A percentile compares a stretch with the other conserved stretches of the same genome.
These are phyloP conservation scores for Kwoniella mangroviensis DNA, from an alignment of 768 basidiomycete species.

Conservation along the genomic window DNA sequence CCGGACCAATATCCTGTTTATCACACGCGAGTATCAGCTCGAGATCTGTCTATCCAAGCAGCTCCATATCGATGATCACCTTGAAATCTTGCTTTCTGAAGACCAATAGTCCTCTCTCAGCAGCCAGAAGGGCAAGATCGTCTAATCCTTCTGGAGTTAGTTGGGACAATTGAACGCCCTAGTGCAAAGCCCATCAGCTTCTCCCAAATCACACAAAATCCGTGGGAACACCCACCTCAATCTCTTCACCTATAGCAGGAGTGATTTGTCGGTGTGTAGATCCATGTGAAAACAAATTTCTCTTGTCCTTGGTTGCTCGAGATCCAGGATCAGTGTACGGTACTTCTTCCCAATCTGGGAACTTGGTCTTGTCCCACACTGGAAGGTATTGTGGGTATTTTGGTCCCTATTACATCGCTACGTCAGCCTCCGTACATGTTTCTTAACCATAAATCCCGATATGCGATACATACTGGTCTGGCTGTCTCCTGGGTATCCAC, in stretches of 20 bases:
- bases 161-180: constrained; percentile 20
- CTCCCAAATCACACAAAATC: too few species aligned
- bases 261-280: constrained; percentile 11
- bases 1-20: constrained; percentile 8
- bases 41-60: too few species aligned
- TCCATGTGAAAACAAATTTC: neutral
- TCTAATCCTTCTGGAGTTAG: constrained; percentile 23
- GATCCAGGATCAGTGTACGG: constrained; percentile 5
- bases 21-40: neutral
- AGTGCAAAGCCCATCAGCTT: neutral
- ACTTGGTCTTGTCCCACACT: constrained; percentile 21
- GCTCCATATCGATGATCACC: constrained; percentile 6
- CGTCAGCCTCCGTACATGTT: neutral
- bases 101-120: constrained; percentile 24
- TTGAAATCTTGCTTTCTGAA: constrained; percentile 24
- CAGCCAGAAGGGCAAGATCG: constrained; percentile 23
- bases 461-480: neutral
- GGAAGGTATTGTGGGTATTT: constrained; percentile 32
- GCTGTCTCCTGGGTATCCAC: neutral
- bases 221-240: constrained; percentile 14
- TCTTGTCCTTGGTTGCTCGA: constrained; percentile 8
- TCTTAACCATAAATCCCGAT: neutral
- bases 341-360: constrained; percentile 32
- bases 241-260: constrained; percentile 25
- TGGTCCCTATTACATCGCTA: neutral